Conservation (phyloP, 257 asterid species). For the Cynanchum wilfordii region DNA sequence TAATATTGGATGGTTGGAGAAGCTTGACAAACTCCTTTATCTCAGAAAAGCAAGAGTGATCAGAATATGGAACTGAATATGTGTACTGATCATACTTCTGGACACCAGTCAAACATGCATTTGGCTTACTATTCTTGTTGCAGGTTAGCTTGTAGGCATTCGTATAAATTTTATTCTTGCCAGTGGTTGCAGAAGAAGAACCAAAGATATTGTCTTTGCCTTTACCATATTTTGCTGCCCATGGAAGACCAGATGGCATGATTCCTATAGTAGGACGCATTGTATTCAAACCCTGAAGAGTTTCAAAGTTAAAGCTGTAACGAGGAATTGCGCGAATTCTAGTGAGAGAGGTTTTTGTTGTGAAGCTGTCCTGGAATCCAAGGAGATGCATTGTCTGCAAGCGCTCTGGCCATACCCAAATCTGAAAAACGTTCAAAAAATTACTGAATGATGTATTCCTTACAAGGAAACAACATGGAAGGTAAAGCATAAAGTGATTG, state of each 20-base stretch:
- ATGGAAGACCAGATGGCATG: conserved; percentile 89
- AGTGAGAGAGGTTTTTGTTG: conserved; percentile 72
- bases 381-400: conserved; percentile 81
- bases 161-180: conserved; percentile 12
- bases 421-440: conserved; percentile 37
- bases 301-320: conserved; percentile 69
- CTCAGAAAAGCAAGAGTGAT: conserved; percentile 80
- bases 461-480: not conserved
- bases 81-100: conserved; percentile 37
- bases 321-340: conserved; percentile 92
- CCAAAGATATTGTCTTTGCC: conserved; percentile 22
- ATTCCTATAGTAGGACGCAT: conserved; percentile 71
- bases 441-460: not conserved
- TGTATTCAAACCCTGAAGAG: conserved; percentile 58
- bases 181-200: conserved; percentile 24
- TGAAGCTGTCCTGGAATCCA: conserved; percentile 55
- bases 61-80: conserved; percentile 72
- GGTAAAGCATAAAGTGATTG: not conserved
- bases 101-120: conserved; percentile 20
- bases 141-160: conserved; percentile 5
- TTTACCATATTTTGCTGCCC: conserved; percentile 36
- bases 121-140: conserved; percentile 22
- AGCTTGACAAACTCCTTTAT: conserved; percentile 66
- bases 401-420: conserved; percentile 98
- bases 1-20: conserved; percentile 55